A percentile compares a stretch with the other conserved stretches of the same genome.
Conservation (phyloP, 768 basidiomycete species). For the Solioccasus polychromus region DNA sequence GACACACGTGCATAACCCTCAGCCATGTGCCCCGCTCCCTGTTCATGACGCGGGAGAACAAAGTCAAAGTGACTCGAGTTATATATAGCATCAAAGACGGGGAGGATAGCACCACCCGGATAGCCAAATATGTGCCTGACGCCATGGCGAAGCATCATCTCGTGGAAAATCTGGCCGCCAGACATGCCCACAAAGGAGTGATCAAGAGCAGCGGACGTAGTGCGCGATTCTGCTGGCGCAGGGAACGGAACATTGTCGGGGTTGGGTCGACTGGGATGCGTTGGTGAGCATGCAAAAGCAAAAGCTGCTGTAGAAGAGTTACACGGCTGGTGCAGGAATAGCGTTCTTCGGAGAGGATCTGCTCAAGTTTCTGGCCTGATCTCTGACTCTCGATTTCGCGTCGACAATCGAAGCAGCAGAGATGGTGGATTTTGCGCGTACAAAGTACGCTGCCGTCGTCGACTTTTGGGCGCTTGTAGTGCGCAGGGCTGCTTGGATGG, state of each 20-base stretch:
- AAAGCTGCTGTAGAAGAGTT: slow-evolving; percentile 25
- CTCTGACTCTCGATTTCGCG: slow-evolving; percentile 76
- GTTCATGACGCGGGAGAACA: slow-evolving; percentile 93
- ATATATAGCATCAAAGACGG: slow-evolving; percentile 99
- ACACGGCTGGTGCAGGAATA: slow-evolving; percentile 61
- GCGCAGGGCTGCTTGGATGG: slow-evolving; percentile 43
- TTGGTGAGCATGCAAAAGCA: slow-evolving; percentile 32
- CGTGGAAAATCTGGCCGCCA: slow-evolving; percentile 97
- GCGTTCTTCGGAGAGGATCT: slow-evolving; percentile 62
- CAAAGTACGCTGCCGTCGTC: slow-evolving; percentile 32
- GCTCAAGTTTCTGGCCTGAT: slow-evolving; percentile 74
- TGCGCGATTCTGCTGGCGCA: slow-evolving; percentile 33
- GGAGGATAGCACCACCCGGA: slow-evolving; percentile 96
- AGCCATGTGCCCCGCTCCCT: slow-evolving; percentile 99
- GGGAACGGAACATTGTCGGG: slow-evolving; percentile 37
- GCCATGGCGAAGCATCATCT: slow-evolving; percentile 97
- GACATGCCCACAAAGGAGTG: slow-evolving; percentile 90
- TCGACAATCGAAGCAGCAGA: slow-evolving; percentile 60
- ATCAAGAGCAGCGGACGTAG: slow-evolving; percentile 57
- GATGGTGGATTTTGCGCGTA: slow-evolving; percentile 51
- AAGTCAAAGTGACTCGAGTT: slow-evolving; percentile 94
- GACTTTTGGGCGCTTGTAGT: slow-evolving; percentile 38
- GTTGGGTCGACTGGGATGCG: slow-evolving; percentile 53
- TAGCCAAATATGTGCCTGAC: slow-evolving; percentile 98
- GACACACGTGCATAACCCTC: slow-evolving; percentile 98